Base-by-base conservation (phyloP, 2,329 filamentous ascomycete genomes). In the Calonectria naviculata region DNA sequence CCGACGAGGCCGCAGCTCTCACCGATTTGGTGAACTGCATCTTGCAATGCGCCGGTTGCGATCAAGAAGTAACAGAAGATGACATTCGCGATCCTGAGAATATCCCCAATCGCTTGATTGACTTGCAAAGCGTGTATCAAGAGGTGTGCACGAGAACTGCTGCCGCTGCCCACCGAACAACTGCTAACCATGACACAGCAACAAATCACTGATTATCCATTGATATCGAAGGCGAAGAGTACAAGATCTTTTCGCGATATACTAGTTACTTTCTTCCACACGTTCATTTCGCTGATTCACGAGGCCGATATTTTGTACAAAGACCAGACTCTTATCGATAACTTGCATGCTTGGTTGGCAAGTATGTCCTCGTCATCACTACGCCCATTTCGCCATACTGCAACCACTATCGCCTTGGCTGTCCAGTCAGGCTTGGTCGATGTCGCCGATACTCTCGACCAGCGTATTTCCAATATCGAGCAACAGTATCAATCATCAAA, bases 31-130 rank as follows among this genome's bases (percentile, higher is more conserved):
- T 93, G 76, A 93, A 93, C 82, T 92, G 91, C 74, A 88, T 93
- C 41, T 83, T 93, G 42, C 89, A 90, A 78, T 89, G 94, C 73
- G 91, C 95, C 21, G 97, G 97, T 34, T 97, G 95, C 81, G 91
- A 94, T 66, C 87, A 94, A 65, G 89, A 93, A 75, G 90, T 99
- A 66, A 93, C 92, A 12, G 89, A 90, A 44, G 92, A 97, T 80
- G 95, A 98, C 81, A 94, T 98, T 74, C 91, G 93, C 75, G 96
- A 99, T 80, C 91, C 95, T 9, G 97, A 99, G 81, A 95, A 97
- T 79, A 94, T 93, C 58, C 91, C 94, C 21, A 92, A 91, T 79
- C 92, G 92, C 79, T 86, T 99, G 54, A 87, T 89, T 26, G 95
- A 98, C 78, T 87, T 99, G n/a, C 94, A 98, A 82, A 92, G 94